These are phyloP conservation scores for Hammondia hammondi DNA, from an alignment of 169 alveolate genomes.

Conservation along the genomic window DNA sequence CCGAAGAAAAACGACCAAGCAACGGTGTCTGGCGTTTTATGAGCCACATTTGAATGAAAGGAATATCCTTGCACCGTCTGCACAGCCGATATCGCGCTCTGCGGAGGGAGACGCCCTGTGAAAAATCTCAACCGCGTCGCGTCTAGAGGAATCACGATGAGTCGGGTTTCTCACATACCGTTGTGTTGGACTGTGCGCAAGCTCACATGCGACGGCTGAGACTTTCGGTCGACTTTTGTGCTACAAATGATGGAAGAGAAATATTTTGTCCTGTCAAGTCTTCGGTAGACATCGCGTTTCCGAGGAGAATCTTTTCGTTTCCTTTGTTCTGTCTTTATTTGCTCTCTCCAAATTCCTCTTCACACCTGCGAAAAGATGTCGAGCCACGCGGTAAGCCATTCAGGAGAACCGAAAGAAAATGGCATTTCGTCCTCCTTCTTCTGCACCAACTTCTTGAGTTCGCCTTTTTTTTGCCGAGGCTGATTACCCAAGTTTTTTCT, in stretches of 20 bases:
- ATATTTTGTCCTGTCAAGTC: neutral
- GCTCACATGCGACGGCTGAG: neutral
- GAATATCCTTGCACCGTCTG: neutral
- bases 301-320: neutral
- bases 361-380: neutral
- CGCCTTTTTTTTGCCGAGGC: no score
- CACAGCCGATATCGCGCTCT: neutral
- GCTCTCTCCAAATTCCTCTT: neutral
- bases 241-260: neutral
- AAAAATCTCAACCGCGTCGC: neutral
- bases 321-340: neutral
- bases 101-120: neutral
- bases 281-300: neutral
- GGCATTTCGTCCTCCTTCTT: no score
- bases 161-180: neutral
- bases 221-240: neutral
- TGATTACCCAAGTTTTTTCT: no score
- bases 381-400: conserved; percentile 11
- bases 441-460: no score
- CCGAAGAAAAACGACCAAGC: no score
- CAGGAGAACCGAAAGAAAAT: neutral
- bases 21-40: no score
- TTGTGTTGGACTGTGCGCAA: neutral
- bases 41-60: no score
- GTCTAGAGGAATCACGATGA: neutral